Base-by-base conservation (phyloP, 371 early-diverging fungal genomes). In the Sporodiniella umbellata region DNA sequence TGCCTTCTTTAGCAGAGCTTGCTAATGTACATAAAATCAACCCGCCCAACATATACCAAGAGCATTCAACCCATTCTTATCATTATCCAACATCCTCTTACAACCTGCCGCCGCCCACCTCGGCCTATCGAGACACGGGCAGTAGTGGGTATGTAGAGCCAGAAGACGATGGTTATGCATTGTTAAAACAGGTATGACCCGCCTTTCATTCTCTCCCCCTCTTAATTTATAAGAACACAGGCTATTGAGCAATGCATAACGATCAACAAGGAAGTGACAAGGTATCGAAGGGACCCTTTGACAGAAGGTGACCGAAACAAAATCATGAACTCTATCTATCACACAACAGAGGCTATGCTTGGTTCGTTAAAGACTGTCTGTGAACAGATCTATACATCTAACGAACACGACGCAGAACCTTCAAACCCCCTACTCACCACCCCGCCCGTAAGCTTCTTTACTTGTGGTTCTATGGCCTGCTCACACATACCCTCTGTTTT, bases 321-420 rank as follows among this genome's bases (percentile, higher is more conserved):
- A n/a, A 53, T 61, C 17, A 45, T 61, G n/a, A 56, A 61, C 45
- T 31, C 53, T 38, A 52, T 61, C 1, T 61, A 46, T 24, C 31
- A 19, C 14, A 56, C 56, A 10, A 48, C 62, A 3, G 46, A 49
- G 11, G 24, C n/a, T 0, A 45, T 61, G 50, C 19, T 61, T 2
- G n/a, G 40, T 10, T 51, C 53, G 12, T 22, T 50, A 22, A 44
- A 45, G 21, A 40, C 40, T 21, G 8, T 40, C 18, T 8, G 21
- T 40, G 40, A 40, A 3, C 40, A 40, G 21, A 7, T 40, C 4
- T 40, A 10, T 19, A 8, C 18, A 40, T 7, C 18, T 19, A 18
- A 40, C 15, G 40, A 40, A 8, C 2, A 4, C 8, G 40, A 40
- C n/a, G n/a, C n/a, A n/a, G n/a, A n/a, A n/a, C n/a, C n/a, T n/a